Base-by-base conservation (phyloP, 164 flowering plant genomes). In the Dillenia suffruticosa region DNA sequence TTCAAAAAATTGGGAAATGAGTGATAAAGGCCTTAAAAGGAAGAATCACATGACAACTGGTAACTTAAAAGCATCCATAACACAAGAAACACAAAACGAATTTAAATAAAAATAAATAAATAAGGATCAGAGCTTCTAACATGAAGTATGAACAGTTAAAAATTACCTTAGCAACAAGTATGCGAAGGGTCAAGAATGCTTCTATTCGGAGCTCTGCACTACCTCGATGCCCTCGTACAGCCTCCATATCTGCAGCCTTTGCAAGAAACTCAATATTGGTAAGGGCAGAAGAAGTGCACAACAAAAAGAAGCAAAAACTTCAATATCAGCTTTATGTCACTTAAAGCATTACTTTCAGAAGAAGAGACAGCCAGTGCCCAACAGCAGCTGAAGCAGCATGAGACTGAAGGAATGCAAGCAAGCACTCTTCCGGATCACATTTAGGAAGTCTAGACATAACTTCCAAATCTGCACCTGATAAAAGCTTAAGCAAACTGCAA, bases 341-440 rank as follows among this genome's bases (percentile, higher is more conserved):
- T 19, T 19, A 19, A 19, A 19, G 22, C 22, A 19, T 19, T 81
- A 88, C 97, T 75, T 88, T 81, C 61, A 91, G 86, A 70, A 94
- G 90, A 74, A 94, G 87, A 6, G 96, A 91, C n/a, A 94, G 79
- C 96, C 96, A 91, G 64, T 94, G 97, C 54, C 99, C 99, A 65
- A 94, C 81, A 70, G 90, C 92, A 74, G 88, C 86, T 32, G 96
- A 82, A 66, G 96, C 92, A 74, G 77, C 46, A 74, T 81, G 81
- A 24, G 96, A 86, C 72, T 74, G 96, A 24, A 94, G 86, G 85
- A 86, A 94, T 66, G 84, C 77, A 75, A 88, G 81, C 57, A 86
- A 73, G 70, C 99, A 94, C 73, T 85, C 86, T n/a, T 70, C 70
- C 16, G 72, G 51, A 57, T 80, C 74, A 12, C 63, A 56, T 40